Evolutionary conservation across 108 stramenopile species (phyloP), one percentile per base, ranked within the genome.

Genomic region (Discostella stelligeroides): DNA sequence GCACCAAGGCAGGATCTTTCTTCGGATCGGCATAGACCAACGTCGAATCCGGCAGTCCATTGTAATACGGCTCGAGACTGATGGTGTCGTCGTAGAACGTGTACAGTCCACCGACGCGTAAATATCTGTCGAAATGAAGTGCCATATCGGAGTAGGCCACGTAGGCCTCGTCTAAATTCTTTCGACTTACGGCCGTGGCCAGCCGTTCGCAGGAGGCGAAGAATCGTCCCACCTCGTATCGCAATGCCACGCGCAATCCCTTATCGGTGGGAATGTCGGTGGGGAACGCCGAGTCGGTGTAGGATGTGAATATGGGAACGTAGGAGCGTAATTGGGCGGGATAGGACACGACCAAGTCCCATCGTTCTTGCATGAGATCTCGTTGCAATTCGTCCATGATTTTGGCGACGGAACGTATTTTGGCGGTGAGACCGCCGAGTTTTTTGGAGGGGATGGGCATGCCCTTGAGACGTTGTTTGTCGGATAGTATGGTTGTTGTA

Each of bases 321-420:
- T 82, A 94, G 3, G 88, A 89, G 34, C 92, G 83, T 10, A 94
- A 60, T 62, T 89, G 86, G 2, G 76, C 70, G 1, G 92, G 92
- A 75, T 94, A 94, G 43, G 49, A 39, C 61, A 82, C 85, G 12
- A 94, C 85, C 1, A 89, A 60, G 63, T 90, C 92, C 84, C 89
- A 94, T 68, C 89, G 84, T 82, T 94, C 89, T 73, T 94, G 92
- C 92, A 94, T 94, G 50, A 94, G 76, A 70, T 94, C 92, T 20
- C 92, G 70, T 75, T 94, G 92, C 20, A 94, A 63, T 70, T 94
- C 92, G 59, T 94, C 92, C 81, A 82, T 78, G 21, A 78, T 59
- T 38, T 73, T 82, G 12, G 75, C 64, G 34, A 82, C 81, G 23
- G 66, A 60, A 21, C 81, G 71, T 62, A 82, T 77, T 42, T 77